Evolutionary conservation across 139 green algal species (phyloP).

Genomic region (Coelastrella sp.): DNA sequence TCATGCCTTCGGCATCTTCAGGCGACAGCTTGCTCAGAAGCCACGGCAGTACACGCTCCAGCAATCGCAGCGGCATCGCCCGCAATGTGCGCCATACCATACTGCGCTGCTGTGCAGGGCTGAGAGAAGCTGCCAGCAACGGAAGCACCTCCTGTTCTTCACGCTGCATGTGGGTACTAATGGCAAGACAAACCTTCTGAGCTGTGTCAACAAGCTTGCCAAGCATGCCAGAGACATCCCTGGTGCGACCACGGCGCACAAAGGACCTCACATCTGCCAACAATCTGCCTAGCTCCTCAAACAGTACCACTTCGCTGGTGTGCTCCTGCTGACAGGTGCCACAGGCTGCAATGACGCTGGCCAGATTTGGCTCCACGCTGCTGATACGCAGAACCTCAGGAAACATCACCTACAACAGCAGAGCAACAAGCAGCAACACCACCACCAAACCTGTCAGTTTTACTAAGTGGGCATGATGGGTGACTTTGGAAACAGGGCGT

Average conservation of each 20-base stretch:
- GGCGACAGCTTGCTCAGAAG: slow-evolving; percentile 73
- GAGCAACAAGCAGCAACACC: background rate
- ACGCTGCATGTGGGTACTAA: slow-evolving; percentile 67
- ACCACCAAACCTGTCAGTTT: background rate
- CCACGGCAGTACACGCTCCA: slow-evolving; percentile 96
- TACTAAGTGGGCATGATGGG: background rate
- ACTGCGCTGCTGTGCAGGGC: slow-evolving; percentile 80
- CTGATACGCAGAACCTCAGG: slow-evolving; percentile 73
- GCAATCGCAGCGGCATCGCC: slow-evolving; percentile 94
- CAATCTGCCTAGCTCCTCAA: slow-evolving; percentile 85
- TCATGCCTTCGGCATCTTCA: slow-evolving; percentile 74
- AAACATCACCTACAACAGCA: slow-evolving; percentile 78
- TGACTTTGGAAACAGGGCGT: too few relatives aligned
- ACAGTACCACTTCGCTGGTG: slow-evolving; percentile 63
- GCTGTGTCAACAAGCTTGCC: slow-evolving; percentile 68
- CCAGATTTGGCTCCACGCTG: background rate
- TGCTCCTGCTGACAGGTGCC: slow-evolving; percentile 79
- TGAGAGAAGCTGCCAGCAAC: slow-evolving; percentile 76
- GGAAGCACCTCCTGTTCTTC: slow-evolving; percentile 91
- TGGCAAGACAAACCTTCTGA: slow-evolving; percentile 59
- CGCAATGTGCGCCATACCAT: slow-evolving; percentile 90
- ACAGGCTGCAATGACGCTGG: slow-evolving; percentile 43
- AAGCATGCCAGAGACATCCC: slow-evolving; percentile 76
- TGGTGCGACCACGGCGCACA: slow-evolving; percentile 60
- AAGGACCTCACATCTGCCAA: slow-evolving; percentile 82